Evolutionary conservation across 2,329 filamentous ascomycete species (phyloP), one percentile per base, ranked within the genome.

Genomic region (Cladosporium cucumerinum): DNA sequence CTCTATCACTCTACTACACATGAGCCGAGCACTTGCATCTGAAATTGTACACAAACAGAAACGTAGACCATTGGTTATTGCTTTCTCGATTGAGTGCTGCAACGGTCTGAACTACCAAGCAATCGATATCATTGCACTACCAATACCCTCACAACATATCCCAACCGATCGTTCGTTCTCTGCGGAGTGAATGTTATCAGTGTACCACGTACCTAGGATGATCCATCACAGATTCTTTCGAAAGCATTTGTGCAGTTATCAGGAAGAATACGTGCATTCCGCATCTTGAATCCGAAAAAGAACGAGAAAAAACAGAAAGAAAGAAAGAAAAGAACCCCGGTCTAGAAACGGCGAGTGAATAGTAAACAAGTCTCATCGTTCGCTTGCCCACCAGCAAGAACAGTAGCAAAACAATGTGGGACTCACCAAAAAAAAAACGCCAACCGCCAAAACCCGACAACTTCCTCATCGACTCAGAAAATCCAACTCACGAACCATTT

Each of bases 341-440:
- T 61, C 58, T 51, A 10, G 58, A 61, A 61, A 61, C 58, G 58
- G 58, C 58, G 58, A 61, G 58, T 61, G 58, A 61, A 39, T 21
- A 12, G 7, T n/a, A 25, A 32, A 54, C 51, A 54, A 32, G 30
- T 28, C 39, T 54, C 51, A 54, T 54, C 51, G 5, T 11, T 28
- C 14, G 5, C 14, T 46, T 21, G 8, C n/a, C 2, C 39, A 21
- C 8, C 39, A 46, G n/a, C n/a, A 46, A 23, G n/a, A 46, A 23
- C n/a, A 46, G 39, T 10, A 43, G 39, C 5, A 39, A 8, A 39
- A 30, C 28, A 30, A 30, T 30, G 28, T 30, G 6, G 7, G 5
- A 46, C 39, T 46, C 3, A 46, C 39, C 39, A 21, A 16, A 11
- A 7, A 16, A 11, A 7, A n/a, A 7, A 7, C n/a, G 3, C 39